Evolutionary conservation across 2,329 filamentous ascomycete genomes (phyloP).

Genomic region (Penicillium carneum): DNA sequence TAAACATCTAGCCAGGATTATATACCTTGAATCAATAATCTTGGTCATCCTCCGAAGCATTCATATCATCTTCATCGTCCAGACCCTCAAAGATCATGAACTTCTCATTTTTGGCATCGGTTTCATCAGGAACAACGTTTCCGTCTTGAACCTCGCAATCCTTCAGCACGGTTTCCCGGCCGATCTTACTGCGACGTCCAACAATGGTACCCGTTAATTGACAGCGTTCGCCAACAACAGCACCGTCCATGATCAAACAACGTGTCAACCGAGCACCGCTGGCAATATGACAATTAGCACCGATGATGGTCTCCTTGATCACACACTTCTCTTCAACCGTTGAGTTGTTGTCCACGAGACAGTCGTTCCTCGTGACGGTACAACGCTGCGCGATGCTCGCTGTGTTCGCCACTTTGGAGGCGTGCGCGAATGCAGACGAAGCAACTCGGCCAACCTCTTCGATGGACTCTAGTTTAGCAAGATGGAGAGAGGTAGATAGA

Average conservation of each 20-base stretch:
- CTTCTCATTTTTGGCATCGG: slow-evolving; percentile 67
- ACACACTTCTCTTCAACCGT: slow-evolving; percentile 85
- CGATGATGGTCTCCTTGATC: slow-evolving; percentile 91
- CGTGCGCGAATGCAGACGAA: slow-evolving; percentile 77
- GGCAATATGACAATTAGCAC: slow-evolving; percentile 83
- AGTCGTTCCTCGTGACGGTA: slow-evolving; percentile 82
- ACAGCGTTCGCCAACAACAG: slow-evolving; percentile 80
- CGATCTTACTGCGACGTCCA: slow-evolving; percentile 79
- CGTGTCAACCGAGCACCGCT: slow-evolving; percentile 85
- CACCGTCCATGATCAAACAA: slow-evolving; percentile 91
- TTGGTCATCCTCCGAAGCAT: slow-evolving; percentile 41
- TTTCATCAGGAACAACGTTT: slow-evolving; percentile 82
- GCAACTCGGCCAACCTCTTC: slow-evolving; percentile 65
- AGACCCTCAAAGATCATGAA: slow-evolving; percentile 63
- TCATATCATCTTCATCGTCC: slow-evolving; percentile 45
- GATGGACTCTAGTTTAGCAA: slow-evolving; percentile 79
- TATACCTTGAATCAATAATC: slow-evolving; percentile 26
- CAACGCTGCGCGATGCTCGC: slow-evolving; percentile 80
- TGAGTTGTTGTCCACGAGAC: slow-evolving; percentile 85
- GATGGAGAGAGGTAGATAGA: slow-evolving; percentile 79
- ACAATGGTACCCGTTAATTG: slow-evolving; percentile 88
- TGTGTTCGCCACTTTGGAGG: slow-evolving; percentile 80
- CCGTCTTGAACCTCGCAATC: slow-evolving; percentile 91
- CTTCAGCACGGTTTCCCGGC: slow-evolving; percentile 79
- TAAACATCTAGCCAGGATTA: slow-evolving; percentile 12